Evolutionary conservation across 768 basidiomycete species (phyloP).

Genomic region (Kwoniella botswanensis): DNA sequence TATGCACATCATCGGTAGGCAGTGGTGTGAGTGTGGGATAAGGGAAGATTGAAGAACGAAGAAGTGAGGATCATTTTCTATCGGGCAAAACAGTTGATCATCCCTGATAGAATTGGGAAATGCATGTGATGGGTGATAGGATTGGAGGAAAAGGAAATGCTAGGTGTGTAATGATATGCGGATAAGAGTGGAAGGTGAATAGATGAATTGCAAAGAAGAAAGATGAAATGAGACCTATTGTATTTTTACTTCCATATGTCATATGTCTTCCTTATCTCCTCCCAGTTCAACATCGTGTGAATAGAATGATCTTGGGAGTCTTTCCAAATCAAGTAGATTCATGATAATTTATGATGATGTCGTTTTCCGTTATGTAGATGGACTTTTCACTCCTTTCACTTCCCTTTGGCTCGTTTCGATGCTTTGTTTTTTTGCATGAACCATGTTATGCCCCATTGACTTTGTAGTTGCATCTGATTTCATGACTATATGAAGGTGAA

Average conservation of each 20-base stretch:
- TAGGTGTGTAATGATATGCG: not conserved
- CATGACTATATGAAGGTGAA: not conserved
- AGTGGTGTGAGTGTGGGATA: not conserved
- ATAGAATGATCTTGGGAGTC: not conserved
- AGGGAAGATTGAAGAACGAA: too few species aligned
- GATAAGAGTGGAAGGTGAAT: not conserved
- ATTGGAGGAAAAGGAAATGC: not conserved
- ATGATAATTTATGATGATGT: not conserved
- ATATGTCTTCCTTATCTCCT: not conserved
- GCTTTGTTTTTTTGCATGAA: not conserved
- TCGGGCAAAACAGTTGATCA: too few species aligned
- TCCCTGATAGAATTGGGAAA: not conserved
- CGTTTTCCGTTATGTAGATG: not conserved
- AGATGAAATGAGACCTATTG: not conserved
- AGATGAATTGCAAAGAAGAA: not conserved
- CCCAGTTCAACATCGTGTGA: not conserved
- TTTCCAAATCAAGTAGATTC: too few species aligned
- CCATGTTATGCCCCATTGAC: not conserved
- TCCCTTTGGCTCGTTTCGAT: too few species aligned
- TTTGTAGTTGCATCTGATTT: not conserved
- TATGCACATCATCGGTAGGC: constrained; percentile 27
- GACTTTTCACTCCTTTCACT: not conserved
- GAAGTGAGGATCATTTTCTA: too few species aligned
- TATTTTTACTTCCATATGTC: not conserved
- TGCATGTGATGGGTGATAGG: not conserved